Base-by-base conservation (phyloP, 2,329 filamentous ascomycete species). In the Plectosphaerella plurivora region DNA sequence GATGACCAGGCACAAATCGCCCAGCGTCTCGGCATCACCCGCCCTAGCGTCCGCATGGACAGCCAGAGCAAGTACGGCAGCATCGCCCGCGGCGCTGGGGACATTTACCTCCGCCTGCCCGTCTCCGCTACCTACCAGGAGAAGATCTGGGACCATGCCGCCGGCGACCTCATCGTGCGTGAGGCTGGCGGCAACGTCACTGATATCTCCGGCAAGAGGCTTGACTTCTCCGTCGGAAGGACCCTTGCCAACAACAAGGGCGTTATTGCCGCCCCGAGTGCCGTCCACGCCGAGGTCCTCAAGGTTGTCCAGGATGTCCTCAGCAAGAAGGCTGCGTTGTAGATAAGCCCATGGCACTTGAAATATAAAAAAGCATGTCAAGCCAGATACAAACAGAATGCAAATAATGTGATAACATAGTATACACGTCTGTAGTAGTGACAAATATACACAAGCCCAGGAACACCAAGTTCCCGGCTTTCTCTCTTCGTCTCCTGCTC, bases 91-190 rank as follows among this genome's bases (percentile, higher is more conserved):
- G 94, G 94, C 45, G 91, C 92, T 5, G 94, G 92, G 48, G 94
- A 99, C 66, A 86, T 99, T 59, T 99, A 99, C 73, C 81, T 99
- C 53, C 83, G 95, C 51, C 75, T 99, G 53, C 94, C 94, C 4
- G 87, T 90, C 55, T 88, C 83, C 67, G 88, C 87, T 61, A 86
- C 87, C 51, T 99, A 99, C 74, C 85, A 96, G 69, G 94, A 99
- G 79, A 99, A 99, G 83, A 99, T 99, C 61, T 99, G 94, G 94
- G 94, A 99, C 67, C 94, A 99, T 69, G 94, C 94, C 16, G 94
- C 93, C 12, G 94, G 94, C 41, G 92, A 96, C 63, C 74, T 99
- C 54, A 92, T 99, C 60, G 94, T 97, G 41, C 81, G 92, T 53
- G 95, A 99, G 73, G 91, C 94, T 3, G 94, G 94, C 49, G 95